These are phyloP conservation scores for Aspergillus avenaceus DNA, from an alignment of 495 filamentous ascomycete species.

Conservation along the genomic window DNA sequence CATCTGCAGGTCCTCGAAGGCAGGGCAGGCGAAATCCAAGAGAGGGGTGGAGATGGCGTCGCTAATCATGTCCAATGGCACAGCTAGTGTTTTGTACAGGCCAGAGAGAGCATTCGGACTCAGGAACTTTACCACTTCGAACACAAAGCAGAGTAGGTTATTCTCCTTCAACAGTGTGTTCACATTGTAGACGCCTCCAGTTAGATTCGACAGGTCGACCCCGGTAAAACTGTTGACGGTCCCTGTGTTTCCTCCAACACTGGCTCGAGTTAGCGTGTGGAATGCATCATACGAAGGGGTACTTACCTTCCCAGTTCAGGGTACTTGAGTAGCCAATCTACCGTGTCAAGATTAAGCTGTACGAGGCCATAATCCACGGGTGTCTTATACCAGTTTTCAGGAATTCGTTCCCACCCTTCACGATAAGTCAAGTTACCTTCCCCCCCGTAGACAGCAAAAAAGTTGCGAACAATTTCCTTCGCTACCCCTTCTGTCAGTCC, in stretches of 20 bases:
- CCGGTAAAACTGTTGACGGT: constrained; percentile 53
- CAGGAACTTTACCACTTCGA: constrained; percentile 36
- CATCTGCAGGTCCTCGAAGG: constrained; percentile 32
- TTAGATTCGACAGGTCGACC: constrained; percentile 44
- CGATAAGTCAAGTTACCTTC: constrained; percentile 37
- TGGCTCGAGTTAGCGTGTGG: constrained; percentile 13
- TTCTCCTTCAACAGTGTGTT: constrained; percentile 39
- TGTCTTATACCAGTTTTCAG: constrained; percentile 59
- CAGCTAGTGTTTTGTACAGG: constrained; percentile 32
- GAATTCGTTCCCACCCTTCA: constrained; percentile 50
- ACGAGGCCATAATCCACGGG: constrained; percentile 32
- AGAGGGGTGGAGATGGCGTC: constrained; percentile 22
- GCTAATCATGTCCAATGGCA: constrained; percentile 25
- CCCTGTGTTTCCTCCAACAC: constrained; percentile 55
- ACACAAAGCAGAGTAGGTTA: constrained; percentile 46
- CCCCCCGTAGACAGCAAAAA: constrained; percentile 40
- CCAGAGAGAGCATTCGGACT: constrained; percentile 37
- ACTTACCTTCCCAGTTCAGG: constrained; percentile 34
- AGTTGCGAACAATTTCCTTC: constrained; percentile 40
- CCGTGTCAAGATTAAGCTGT: constrained; percentile 36
- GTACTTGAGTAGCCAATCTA: constrained; percentile 33
- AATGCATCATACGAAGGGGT: constrained; percentile 4
- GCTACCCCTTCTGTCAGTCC: constrained; percentile 19
- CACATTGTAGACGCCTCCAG: constrained; percentile 44
- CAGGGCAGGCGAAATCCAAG: constrained; percentile 30